Evolutionary conservation across 306 rosid genomes (phyloP).

Genomic region (Cyamopsis tetragonoloba): DNA sequence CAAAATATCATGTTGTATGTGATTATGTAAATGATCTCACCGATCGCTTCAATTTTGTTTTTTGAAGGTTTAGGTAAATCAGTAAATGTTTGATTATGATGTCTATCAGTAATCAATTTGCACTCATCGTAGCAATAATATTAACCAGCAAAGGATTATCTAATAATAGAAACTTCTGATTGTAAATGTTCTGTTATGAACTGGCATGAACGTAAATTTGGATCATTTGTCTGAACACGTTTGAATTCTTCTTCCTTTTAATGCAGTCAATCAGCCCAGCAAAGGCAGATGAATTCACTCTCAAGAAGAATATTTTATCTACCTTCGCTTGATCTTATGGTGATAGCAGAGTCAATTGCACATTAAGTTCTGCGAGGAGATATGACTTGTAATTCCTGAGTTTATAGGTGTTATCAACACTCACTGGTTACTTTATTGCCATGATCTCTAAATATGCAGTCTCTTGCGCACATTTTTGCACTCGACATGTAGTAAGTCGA

Average conservation of each 20-base stretch:
- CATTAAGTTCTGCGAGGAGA: conserved; percentile 13
- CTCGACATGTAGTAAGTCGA: neutral
- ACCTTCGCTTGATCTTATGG: conserved; percentile 49
- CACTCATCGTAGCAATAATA: neutral
- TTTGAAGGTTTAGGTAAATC: neutral
- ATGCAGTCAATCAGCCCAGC: conserved; percentile 72
- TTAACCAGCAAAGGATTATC: neutral
- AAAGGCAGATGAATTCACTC: conserved; percentile 80
- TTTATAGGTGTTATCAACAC: neutral
- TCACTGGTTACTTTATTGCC: neutral
- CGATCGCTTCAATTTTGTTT: neutral
- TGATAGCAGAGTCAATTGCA: conserved; percentile 2
- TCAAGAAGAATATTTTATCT: conserved; percentile 80
- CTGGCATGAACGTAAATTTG: neutral
- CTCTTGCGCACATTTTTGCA: conserved; percentile 7
- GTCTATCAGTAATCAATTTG: neutral
- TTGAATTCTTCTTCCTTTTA: neutral
- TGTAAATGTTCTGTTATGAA: neutral
- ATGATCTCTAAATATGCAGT: neutral
- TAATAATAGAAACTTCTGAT: neutral
- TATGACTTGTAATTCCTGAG: conserved; percentile 13
- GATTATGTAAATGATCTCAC: neutral
- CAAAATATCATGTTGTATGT: neutral
- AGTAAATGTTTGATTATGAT: neutral
- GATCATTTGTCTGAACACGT: neutral